phyloP scores from a whole-genome alignment of 2,329 filamentous ascomycete species.

The Talaromyces atroroseus region DNA sequence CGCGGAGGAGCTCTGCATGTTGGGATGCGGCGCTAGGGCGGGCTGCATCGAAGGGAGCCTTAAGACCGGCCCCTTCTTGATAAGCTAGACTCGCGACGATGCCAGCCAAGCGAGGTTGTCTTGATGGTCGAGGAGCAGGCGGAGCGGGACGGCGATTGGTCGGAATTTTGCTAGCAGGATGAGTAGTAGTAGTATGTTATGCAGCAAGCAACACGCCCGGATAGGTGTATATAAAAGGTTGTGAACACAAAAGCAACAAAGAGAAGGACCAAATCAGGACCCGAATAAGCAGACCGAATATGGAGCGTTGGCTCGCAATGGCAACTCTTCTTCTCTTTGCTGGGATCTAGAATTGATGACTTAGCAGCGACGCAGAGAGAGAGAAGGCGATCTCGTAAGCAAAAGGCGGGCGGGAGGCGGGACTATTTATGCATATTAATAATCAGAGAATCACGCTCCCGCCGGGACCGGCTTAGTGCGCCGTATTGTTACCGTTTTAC shows the following conservation, averaged over 20 bases:
- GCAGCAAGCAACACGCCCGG: neutral
- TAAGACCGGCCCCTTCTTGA: neutral
- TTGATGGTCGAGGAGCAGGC: neutral
- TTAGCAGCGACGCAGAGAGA: neutral
- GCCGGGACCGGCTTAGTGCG: neutral
- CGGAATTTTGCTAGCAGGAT: neutral
- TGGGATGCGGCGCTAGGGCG: slow-evolving; percentile 44
- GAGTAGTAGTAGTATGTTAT: neutral
- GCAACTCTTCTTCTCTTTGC: no score
- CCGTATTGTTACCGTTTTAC: neutral
- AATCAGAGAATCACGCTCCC: neutral
- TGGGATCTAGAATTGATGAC: slow-evolving; percentile 3
- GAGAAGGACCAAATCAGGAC: no score
- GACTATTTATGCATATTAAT: neutral
- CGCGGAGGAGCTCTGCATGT: slow-evolving; percentile 44
- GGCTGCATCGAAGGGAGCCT: slow-evolving; percentile 36
- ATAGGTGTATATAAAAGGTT: neutral
- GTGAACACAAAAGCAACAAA: neutral
- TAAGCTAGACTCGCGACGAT: neutral
- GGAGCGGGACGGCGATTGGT: slow-evolving; percentile 10
- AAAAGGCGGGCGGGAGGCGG: slow-evolving; percentile 1
- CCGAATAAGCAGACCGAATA: no score
- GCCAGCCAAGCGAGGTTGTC: neutral
- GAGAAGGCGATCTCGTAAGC: slow-evolving; percentile 23
- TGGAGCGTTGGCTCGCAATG: no score